Base-by-base conservation (phyloP, 2,329 filamentous ascomycete species). In the Teratosphaeria pseudoeucalypti region DNA sequence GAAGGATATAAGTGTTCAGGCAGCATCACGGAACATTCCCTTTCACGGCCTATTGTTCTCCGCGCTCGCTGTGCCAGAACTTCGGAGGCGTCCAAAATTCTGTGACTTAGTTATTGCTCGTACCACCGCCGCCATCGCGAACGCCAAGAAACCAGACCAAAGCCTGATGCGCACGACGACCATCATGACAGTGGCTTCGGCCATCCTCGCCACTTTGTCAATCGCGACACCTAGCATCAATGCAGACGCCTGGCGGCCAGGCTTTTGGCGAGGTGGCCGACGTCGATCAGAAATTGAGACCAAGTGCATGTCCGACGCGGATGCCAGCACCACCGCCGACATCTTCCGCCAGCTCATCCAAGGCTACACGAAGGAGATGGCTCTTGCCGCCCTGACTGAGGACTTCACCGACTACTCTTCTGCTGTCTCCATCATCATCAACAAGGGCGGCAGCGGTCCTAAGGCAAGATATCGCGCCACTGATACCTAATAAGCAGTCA, bases 361-460 rank as follows among this genome's bases (percentile, higher is more conserved):
- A 29, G 58, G 62, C 58, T 68, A 69, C 57, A 62, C 59, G 57
- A 60, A 62, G n/a, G 60, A 57, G 14, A 19, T 67, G 11, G 66
- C 66, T 23, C 57, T 65, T 12, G 54, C 53, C 11, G 60, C 62
- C n/a, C 54, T 69, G 11, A 62, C 67, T 29, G 60, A 60, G 39
- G 62, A 64, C 61, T 68, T 66, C 57, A 60, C 63, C 43, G 67
- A 69, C 61, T 67, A 68, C 56, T 62, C 65, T 19, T 67, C 67
- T 54, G 60, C 61, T 53, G 67, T 67, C 61, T 66, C 63, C 47
- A 66, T 63, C 55, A 27, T 69, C 26, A 67, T 69, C 57, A 65
- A 67, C 60, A 58, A 58, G 16, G 63, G 60, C 47, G 67, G 61
- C 26, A 59, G 58, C 27, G 58, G 53, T 11, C 64, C 64, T 3